Percentiles rank a stretch among this genome's conserved stretches.
Evolutionary conservation across 1,284 basidiomycete genomes (phyloP).

Genomic region (Cutaneotrichosporon dermatis): DNA sequence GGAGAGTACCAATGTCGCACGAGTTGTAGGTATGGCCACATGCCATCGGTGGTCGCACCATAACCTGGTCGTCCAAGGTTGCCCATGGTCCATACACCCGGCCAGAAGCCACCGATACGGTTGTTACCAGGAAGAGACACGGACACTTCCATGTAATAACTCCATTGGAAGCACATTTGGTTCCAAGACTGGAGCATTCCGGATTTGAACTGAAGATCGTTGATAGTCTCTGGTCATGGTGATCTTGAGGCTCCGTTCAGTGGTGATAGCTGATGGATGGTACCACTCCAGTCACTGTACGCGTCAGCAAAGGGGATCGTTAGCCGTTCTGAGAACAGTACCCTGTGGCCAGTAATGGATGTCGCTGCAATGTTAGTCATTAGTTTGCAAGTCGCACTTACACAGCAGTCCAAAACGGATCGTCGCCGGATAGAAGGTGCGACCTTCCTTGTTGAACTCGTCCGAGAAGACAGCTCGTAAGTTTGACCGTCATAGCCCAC

Average conservation of each 20-base stretch:
- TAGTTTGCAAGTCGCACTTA: constrained; percentile 6
- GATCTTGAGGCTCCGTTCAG: constrained; percentile 76
- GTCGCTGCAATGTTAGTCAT: constrained; percentile 44
- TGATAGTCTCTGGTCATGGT: constrained; percentile 64
- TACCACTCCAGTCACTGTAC: constrained; percentile 66
- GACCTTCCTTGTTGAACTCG: constrained; percentile 58
- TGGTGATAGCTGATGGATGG: constrained; percentile 75
- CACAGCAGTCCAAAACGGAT: constrained; percentile 50
- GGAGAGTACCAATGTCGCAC: constrained; percentile 77
- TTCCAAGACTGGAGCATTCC: constrained; percentile 55
- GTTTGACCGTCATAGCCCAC: constrained; percentile 44
- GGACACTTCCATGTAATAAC: constrained; percentile 52
- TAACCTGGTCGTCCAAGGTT: constrained; percentile 82
- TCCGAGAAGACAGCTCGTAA: constrained; percentile 51
- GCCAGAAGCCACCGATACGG: constrained; percentile 59
- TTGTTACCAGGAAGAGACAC: constrained; percentile 72
- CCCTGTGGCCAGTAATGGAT: constrained; percentile 66
- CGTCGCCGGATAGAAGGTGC: constrained; percentile 67
- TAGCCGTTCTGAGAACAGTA: constrained; percentile 6
- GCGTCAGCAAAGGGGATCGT: constrained; percentile 5
- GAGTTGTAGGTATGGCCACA: constrained; percentile 59
- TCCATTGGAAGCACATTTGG: constrained; percentile 79
- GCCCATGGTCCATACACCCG: constrained; percentile 84
- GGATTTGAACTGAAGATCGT: constrained; percentile 67
- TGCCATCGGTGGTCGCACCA: constrained; percentile 65